These are phyloP conservation scores for Rhizomucor miehei DNA, from an alignment of 371 early-diverging fungal genomes.

Conservation along the genomic window DNA sequence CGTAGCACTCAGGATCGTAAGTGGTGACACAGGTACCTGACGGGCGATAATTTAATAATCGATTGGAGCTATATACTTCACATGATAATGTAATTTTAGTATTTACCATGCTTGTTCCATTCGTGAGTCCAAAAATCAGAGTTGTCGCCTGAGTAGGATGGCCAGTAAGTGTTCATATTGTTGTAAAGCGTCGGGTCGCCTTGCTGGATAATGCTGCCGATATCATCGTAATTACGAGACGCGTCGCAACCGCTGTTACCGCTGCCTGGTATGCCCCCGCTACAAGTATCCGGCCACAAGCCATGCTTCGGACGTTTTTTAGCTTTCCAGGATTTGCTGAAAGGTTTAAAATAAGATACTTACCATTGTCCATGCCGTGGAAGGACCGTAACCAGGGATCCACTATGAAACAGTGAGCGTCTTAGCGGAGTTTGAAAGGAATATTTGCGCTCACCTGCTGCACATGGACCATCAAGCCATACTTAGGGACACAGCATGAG, in stretches of 20 bases:
- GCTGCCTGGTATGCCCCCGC: conserved; percentile 48
- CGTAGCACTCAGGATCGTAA: conserved; percentile 60
- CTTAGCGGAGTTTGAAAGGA: neutral
- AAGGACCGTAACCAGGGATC: conserved; percentile 19
- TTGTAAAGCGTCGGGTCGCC: conserved; percentile 38
- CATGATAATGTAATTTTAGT: no score
- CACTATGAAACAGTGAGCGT: conserved; percentile 5
- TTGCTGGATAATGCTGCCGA: conserved; percentile 40
- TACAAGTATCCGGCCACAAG: conserved; percentile 79
- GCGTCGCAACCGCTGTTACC: conserved; percentile 67
- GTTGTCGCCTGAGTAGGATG: conserved; percentile 50
- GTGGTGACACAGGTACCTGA: conserved; percentile 66
- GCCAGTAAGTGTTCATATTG: conserved; percentile 72
- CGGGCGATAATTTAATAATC: neutral
- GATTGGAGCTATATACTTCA: neutral
- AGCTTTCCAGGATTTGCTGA: no score
- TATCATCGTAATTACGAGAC: conserved; percentile 47
- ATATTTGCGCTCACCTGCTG: conserved; percentile 13
- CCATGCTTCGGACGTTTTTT: no score
- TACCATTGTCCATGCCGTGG: conserved; percentile 11
- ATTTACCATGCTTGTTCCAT: conserved; percentile 76
- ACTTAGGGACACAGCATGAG: conserved; percentile 16
- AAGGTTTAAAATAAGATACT: no score
- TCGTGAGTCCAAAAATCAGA: conserved; percentile 72
- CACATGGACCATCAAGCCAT: conserved; percentile 20